These are phyloP conservation scores for Euphorbia neoarborescens DNA, from an alignment of 441 rosid genomes.

Conservation along the genomic window DNA sequence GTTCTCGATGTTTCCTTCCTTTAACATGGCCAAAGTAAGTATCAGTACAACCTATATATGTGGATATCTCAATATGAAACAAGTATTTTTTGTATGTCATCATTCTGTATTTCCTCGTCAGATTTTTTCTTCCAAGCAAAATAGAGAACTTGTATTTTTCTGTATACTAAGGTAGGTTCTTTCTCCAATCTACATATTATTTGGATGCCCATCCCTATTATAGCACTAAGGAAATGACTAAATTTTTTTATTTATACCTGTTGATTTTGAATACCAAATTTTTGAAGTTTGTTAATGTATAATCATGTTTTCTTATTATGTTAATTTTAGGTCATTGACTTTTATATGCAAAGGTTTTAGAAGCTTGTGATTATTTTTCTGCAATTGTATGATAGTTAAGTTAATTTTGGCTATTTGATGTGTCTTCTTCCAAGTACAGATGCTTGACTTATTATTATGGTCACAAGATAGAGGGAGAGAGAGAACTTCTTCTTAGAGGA, in stretches of 20 bases:
- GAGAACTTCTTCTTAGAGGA: neutral
- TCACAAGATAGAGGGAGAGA: neutral
- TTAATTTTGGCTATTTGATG: constrained; percentile 21
- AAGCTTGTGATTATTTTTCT: neutral
- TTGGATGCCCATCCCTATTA: neutral
- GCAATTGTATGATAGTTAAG: constrained; percentile 10
- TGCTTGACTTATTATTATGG: neutral
- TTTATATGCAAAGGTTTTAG: neutral
- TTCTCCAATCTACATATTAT: constrained; percentile 8
- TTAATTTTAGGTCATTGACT: neutral
- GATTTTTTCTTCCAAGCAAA: constrained; percentile 46
- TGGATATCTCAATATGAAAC: constrained; percentile 6
- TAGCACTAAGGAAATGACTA: neutral
- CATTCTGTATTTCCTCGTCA: constrained; percentile 32
- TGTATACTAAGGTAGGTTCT: constrained; percentile 38
- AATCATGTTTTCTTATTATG: neutral
- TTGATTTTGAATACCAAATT: neutral
- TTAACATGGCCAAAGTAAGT: constrained; percentile 85
- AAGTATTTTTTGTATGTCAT: constrained; percentile 23
- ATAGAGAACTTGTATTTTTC: constrained; percentile 25
- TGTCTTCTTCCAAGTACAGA: neutral
- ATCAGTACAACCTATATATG: constrained; percentile 11
- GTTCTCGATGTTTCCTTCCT: constrained; percentile 81
- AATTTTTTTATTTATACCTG: neutral
- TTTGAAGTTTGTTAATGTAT: neutral